Evolutionary conservation across 108 stramenopile genomes (phyloP), one percentile per base, ranked within the genome.

Genomic region (Fistulifera solaris): DNA sequence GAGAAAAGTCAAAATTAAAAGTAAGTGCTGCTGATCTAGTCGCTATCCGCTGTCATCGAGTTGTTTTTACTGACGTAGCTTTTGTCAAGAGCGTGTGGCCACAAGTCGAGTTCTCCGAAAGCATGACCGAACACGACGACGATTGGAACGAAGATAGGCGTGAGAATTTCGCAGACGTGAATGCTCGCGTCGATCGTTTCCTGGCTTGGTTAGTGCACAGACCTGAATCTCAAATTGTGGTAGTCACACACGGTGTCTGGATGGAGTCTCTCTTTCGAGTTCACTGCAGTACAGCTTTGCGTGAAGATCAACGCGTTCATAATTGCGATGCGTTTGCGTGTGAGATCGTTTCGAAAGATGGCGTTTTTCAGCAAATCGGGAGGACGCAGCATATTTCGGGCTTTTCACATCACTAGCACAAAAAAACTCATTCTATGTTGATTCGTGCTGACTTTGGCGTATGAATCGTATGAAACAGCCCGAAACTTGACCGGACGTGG

Each of bases 171-270:
- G 13, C 31, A 24, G 70, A 81, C 25, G 47, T 89, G 7, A 14
- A 57, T 11, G 15, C 35, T 1, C 73, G 87, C 38, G 65, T 83
- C 15, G 41, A 42, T 22, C 53, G 61, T 21, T 85, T 89, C 40
- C 56, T 85, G 21, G 13, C 57, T 4, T 71, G 60, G 61, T 27
- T 85, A 19, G 28, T 54, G 6, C 40, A 62, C 1, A 70, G 78
- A 61, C 51, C 68, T 11, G 78, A 85, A 66, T 58, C 49, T 15
- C 67, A 63, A 17, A 62, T 85, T n/a, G 81, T 69, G 0, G 70
- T 89, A 14, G 81, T 85, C n/a, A 62, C 72, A 10, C 87, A 89
- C 63, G 87, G 87, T 13, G 87, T 85, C 19, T 89, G 81, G 81
- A 80, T 89, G 18, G 87, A 89, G 63, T 57, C 60, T 38, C 80